Base-by-base conservation (phyloP, 225 moss, liverwort and hornwort genomes). In the Climacium dendroides region DNA sequence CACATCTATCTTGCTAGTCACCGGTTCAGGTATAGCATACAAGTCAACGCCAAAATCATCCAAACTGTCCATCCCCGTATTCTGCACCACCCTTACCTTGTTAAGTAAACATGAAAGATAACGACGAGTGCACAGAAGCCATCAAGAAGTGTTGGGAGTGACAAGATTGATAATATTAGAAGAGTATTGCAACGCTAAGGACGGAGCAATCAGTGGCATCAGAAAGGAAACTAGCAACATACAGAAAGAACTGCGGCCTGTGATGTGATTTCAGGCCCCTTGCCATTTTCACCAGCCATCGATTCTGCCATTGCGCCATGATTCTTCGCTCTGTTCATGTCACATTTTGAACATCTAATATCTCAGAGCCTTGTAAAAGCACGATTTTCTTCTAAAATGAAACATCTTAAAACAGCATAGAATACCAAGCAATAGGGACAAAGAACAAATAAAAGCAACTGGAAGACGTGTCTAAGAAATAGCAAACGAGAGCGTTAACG, bases 1-100 rank as follows among this genome's bases (percentile, higher is more conserved):
- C 59, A 94, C 82, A 71, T 94, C 96, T 89, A 96, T 93, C 90
- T 90, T 93, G 83, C 85, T 98, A 73, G 89, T 85, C 73, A 91
- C 89, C 59, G 95, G 93, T 80, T 96, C 96, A 83, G 98, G 96
- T 62, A 96, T 92, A 58, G 98, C 96, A 93, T 96, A 98, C 29
- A 98, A 88, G 80, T 98, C 98, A 76, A 98, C 90, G 61, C 98
- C 98, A 89, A 98, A 98, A 87, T 98, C 98, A 74, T 98, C 98
- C 93, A 97, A 92, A 89, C 94, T 93, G 86, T 98, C 96, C 74
- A 90, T 91, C 64, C 86, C 94, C 67, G 85, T 65, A 85, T 93
- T 94, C 98, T 98, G 95, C 89, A 87, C 80, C 84, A 88, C 45
- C 72, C 28, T 77, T 81, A 41, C 61, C 47, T 72, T 66, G 53